Base-by-base conservation (phyloP, 768 basidiomycete genomes). In the Postia placenta region DNA sequence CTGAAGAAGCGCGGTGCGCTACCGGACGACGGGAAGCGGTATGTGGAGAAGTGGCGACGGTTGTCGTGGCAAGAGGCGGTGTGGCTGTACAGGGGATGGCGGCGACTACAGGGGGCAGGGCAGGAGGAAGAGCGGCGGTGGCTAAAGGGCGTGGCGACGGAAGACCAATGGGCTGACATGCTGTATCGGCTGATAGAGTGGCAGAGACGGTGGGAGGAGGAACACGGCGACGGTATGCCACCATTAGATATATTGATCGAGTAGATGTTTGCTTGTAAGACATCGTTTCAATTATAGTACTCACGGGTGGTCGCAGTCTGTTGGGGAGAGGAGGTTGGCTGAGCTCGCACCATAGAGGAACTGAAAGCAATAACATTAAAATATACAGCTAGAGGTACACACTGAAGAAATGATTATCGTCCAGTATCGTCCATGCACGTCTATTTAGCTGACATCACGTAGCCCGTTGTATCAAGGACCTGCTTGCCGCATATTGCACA, bases 401-500 rank as follows among this genome's bases (percentile, higher is more conserved):
- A 7, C 9, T 7, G 30, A n/a, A n/a, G n/a, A n/a, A n/a, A n/a
- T n/a, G n/a, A n/a, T n/a, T n/a, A n/a, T n/a, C n/a, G n/a, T n/a
- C n/a, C n/a, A n/a, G n/a, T n/a, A n/a, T n/a, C n/a, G n/a, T n/a
- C n/a, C n/a, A n/a, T n/a, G n/a, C n/a, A n/a, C n/a, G 7, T 33
- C 48, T 72, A 92, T 66, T 91, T 91, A 71, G 78, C 80, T 20
- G 87, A 88, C 89, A 92, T 92, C 44, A 76, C 79, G 63, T 91
- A 92, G 58, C 85, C 81, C 5, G 80, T 78, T 6, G 87, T 92
- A 64, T 92, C 89, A 24, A 92, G 74, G 50, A 92, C 87, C 62
- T 84, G 73, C 62, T 90, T 92, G 55, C 90, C 90, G 56, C 90
- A 92, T 69, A 92, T 91, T 40, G 87, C 80, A 59, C 90, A 92